These are phyloP conservation scores for Uronychia binucleata DNA, from an alignment of 73 alveolate genomes.

Conservation along the genomic window DNA sequence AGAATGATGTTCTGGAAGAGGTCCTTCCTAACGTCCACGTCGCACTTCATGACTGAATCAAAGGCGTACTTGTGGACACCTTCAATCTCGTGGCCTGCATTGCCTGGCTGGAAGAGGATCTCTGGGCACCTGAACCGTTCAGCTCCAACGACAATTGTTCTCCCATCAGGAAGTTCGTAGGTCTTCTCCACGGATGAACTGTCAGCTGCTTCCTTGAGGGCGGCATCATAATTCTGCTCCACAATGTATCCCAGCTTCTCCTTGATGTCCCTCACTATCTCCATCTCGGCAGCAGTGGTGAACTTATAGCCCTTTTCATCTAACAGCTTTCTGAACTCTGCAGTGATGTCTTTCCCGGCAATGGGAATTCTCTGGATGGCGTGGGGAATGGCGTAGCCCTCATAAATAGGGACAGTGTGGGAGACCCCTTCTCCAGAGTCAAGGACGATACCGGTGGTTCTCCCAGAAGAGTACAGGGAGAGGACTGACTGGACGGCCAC, in stretches of 20 bases:
- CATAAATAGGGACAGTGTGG: slow-evolving; percentile 87
- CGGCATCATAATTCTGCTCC: slow-evolving; percentile 30
- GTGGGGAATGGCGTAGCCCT: slow-evolving; percentile 89
- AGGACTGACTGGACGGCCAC: slow-evolving; percentile 87
- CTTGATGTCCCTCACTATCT: slow-evolving; percentile 88
- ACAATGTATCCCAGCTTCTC: slow-evolving; percentile 89
- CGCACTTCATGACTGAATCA: slow-evolving; percentile 94
- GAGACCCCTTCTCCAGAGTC: slow-evolving; percentile 95
- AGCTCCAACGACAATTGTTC: slow-evolving; percentile 57
- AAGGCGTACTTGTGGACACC: slow-evolving; percentile 92
- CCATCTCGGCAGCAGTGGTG: slow-evolving; percentile 83
- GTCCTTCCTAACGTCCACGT: slow-evolving; percentile 94
- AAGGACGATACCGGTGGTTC: slow-evolving; percentile 93
- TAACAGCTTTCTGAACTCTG: slow-evolving; percentile 70
- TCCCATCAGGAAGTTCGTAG: slow-evolving; percentile 86
- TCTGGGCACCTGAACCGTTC: slow-evolving; percentile 92
- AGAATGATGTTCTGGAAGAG: slow-evolving; percentile 88
- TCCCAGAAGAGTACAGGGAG: slow-evolving; percentile 89
- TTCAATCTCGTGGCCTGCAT: slow-evolving; percentile 80
- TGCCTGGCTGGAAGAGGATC: slow-evolving; percentile 83
- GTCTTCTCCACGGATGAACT: slow-evolving; percentile 39
- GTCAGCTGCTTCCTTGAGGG: slow-evolving; percentile 24
- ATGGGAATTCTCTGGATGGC: slow-evolving; percentile 88
- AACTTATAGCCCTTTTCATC: slow-evolving; percentile 77
- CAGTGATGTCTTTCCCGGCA: slow-evolving; percentile 93